Conservation (phyloP, 2,329 filamentous ascomycete genomes). For the Cytospora piceae region DNA sequence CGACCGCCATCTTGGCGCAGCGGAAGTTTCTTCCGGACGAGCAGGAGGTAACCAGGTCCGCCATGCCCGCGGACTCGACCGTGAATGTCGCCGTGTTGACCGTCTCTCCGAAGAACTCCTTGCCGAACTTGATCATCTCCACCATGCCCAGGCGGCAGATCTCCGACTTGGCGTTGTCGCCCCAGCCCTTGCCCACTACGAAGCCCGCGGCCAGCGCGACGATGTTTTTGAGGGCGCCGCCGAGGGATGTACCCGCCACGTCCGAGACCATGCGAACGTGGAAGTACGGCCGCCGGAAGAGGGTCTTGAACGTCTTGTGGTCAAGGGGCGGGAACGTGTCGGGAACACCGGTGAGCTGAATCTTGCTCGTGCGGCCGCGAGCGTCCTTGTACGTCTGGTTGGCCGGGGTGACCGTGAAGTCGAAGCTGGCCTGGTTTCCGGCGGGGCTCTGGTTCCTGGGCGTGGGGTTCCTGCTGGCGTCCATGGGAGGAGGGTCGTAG, state of each 20-base stretch:
- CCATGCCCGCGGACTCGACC: slow-evolving; percentile 93
- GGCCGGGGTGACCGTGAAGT: slow-evolving; percentile 53
- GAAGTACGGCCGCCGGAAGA: slow-evolving; percentile 98
- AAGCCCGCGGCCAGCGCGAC: slow-evolving; percentile 94
- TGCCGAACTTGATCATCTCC: slow-evolving; percentile 96
- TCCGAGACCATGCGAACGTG: slow-evolving; percentile 92
- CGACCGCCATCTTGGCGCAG: slow-evolving; percentile 85
- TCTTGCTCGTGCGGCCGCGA: slow-evolving; percentile 67
- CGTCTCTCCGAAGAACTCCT: slow-evolving; percentile 86
- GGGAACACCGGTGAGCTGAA: slow-evolving; percentile 75
- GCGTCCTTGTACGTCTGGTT: slow-evolving; percentile 70
- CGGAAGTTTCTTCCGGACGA: slow-evolving; percentile 91
- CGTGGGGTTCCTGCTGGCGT: slow-evolving; percentile 74
- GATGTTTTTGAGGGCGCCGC: slow-evolving; percentile 95
- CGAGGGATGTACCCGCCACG: slow-evolving; percentile 94
- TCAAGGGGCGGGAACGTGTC: slow-evolving; percentile 83
- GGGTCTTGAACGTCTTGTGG: slow-evolving; percentile 77
- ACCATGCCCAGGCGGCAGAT: slow-evolving; percentile 95
- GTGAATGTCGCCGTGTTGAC: slow-evolving; percentile 87
- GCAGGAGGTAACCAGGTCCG: slow-evolving; percentile 93
- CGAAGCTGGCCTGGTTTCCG: slow-evolving; percentile 47
- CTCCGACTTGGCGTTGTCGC: slow-evolving; percentile 98
- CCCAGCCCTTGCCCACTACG: slow-evolving; percentile 94
- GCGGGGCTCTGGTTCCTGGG: slow-evolving; percentile 53
- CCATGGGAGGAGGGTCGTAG: slow-evolving; percentile 89